Evolutionary conservation across 345 rosid genomes (phyloP), one percentile per base, ranked within the genome.

Genomic region (Sisymbrium altissimum): DNA sequence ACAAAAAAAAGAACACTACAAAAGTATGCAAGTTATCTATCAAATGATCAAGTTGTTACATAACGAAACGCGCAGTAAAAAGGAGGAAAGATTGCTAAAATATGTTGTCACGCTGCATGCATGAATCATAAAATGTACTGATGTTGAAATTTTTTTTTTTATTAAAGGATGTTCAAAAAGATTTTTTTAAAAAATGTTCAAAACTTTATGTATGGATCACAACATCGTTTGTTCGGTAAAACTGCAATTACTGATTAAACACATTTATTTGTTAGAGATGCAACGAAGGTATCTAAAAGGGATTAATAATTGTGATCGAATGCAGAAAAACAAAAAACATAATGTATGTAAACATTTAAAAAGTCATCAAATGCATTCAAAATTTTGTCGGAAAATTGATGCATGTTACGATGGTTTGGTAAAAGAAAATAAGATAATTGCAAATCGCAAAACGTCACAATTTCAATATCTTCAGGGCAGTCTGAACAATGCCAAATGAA

Each of bases 21-120:
- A 33, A 15, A 57, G 9, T 35, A 35, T 58, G 43, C 15, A 58
- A 35, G 27, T 33, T 35, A 41, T 41, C 17, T 4, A 40, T 25
- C 38, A 53, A 12, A 29, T 32, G 14, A 58, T 25, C 21, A 30
- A 14, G 64, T 49, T 71, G 68, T 71, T 71, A 61, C 40, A 38
- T 61, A 61, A 61, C 40, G 49, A 71, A 49, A 36, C 38, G 38
- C 66, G 11, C 33, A 48, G 6, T 33, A 35, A 9, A 9, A n/a
- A 35, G 2, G 10, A 45, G 50, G 50, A 45, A 44, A 45, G 7
- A 29, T 49, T 49, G 29, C 54, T 7, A 9, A 32, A 5, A 4
- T 50, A 46, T 46, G 55, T 50, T 49, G 55, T 50, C 55, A 50
- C 55, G 55, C 55, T 50, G 30, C 55, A 12, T 50, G 30, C 29